A percentile compares a stretch with the other conserved stretches of the same genome.
phyloP scores from a whole-genome alignment of 176 grass and related monocot species.

The Thalia dealbata region DNA sequence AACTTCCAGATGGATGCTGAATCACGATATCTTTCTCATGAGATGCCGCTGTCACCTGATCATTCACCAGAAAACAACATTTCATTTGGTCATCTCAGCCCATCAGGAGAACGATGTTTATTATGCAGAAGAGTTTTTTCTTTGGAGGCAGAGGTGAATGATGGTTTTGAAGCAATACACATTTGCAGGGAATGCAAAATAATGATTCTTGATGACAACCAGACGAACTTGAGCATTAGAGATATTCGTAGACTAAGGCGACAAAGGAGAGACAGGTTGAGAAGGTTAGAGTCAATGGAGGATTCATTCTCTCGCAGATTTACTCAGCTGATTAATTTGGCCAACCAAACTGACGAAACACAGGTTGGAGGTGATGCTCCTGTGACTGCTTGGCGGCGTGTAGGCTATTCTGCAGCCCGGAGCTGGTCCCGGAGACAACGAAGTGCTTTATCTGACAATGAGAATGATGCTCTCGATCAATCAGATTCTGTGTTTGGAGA shows the following conservation, averaged over 20 bases:
- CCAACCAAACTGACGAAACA: conserved; percentile 46
- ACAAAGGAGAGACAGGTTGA: conserved; percentile 21
- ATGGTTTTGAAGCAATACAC: conserved; percentile 68
- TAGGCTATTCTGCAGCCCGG: conserved; percentile 33
- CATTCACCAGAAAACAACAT: conserved; percentile 1
- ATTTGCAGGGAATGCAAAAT: conserved; percentile 68
- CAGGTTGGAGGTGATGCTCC: conserved; percentile 22
- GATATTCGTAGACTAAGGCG: conserved; percentile 20
- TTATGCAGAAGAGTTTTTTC: conserved; percentile 62
- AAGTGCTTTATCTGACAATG: conserved; percentile 41
- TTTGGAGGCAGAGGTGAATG: conserved; percentile 49
- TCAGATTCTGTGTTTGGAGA: conserved; percentile 51
- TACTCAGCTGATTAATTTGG: conserved; percentile 57
- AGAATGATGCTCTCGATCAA: conserved; percentile 48
- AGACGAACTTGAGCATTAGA: conserved; percentile 18
- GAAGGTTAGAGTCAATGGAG: conserved; percentile 29
- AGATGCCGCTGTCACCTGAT: not conserved
- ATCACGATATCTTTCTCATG: not conserved
- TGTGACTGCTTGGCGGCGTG: conserved; percentile 7
- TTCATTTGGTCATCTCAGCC: conserved; percentile 11
- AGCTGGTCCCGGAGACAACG: conserved; percentile 40
- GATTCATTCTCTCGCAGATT: conserved; percentile 55
- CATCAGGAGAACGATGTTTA: conserved; percentile 48
- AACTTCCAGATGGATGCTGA: conserved; percentile 3
- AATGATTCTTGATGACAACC: conserved; percentile 33